Percentiles rank a stretch among this genome's conserved stretches.
Evolutionary conservation across 306 rosid genomes (phyloP).

Genomic region (barrel medic (Medicago truncatula)): DNA sequence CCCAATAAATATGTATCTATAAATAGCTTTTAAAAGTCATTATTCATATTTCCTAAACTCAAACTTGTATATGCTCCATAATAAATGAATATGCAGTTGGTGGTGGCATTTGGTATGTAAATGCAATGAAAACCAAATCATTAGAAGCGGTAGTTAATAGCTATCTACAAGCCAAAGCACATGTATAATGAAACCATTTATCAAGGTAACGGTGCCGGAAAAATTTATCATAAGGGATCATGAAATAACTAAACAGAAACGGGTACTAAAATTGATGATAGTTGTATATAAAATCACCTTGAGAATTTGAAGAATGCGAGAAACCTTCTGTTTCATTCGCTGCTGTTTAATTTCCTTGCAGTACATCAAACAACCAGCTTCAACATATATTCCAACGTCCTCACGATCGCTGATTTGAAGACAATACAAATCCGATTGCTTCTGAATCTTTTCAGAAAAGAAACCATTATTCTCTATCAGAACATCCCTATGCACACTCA

Average conservation of each 20-base stretch:
- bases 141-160: not conserved
- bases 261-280: not conserved
- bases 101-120: slow-evolving; percentile 9
- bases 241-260: not conserved
- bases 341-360: slow-evolving; percentile 93
- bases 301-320: slow-evolving; percentile 84
- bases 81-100: slow-evolving; percentile 3
- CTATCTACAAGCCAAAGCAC: not conserved
- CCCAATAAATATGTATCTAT: not conserved
- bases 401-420: slow-evolving; percentile 84
- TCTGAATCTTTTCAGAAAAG: slow-evolving; percentile 70
- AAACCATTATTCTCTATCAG: slow-evolving; percentile 66
- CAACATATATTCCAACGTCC: slow-evolving; percentile 90
- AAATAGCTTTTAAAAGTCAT: not conserved
- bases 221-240: not conserved
- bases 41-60: not conserved
- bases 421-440: slow-evolving; percentile 51
- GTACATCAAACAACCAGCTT: slow-evolving; percentile 89
- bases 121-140: slow-evolving; percentile 2
- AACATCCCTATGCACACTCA: slow-evolving; percentile 81
- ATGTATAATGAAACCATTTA: not conserved
- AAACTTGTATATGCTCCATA: not conserved
- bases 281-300: slow-evolving; percentile 58
- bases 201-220: not conserved
- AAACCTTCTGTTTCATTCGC: slow-evolving; percentile 80